Evolutionary conservation across 805 yeast species (phyloP).

Genomic region (Pichia pseudocactophila): DNA sequence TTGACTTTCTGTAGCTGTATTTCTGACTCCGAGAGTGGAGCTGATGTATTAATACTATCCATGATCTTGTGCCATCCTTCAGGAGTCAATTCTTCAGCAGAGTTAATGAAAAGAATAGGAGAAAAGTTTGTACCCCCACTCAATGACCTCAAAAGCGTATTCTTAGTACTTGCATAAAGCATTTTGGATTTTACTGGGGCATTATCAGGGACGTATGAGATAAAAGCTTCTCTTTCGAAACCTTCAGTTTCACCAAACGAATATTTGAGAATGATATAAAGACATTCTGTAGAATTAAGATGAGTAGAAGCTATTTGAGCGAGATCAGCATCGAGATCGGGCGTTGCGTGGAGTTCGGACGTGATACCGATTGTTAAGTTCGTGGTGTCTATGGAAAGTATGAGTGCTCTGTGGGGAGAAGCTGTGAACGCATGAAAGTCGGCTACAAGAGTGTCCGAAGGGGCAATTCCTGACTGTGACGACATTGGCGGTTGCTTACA

Average conservation of each 20-base stretch:
- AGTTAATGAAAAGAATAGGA: conserved; percentile 47
- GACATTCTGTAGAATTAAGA: conserved; percentile 26
- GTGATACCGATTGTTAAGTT: background rate
- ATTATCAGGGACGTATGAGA: conserved; percentile 79
- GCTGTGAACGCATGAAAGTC: conserved; percentile 1
- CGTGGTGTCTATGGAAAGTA: background rate
- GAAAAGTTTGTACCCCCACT: conserved; percentile 41
- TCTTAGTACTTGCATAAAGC: conserved; percentile 89
- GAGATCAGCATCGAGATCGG: conserved; percentile 4
- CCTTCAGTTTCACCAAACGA: conserved; percentile 14
- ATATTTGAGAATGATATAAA: conserved; percentile 28
- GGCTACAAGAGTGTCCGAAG: conserved; percentile 2
- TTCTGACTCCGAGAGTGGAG: conserved; percentile 55
- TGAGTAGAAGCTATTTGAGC: background rate
- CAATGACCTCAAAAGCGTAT: conserved; percentile 61
- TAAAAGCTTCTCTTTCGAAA: conserved; percentile 38
- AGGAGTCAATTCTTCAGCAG: conserved; percentile 43
- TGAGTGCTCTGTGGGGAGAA: background rate
- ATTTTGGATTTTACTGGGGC: conserved; percentile 79
- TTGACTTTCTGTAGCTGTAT: conserved; percentile 37
- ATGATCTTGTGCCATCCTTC: conserved; percentile 37
- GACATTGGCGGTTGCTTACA: conserved; percentile 12
- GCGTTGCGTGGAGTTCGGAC: background rate
- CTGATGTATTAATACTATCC: conserved; percentile 30
- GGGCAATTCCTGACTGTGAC: conserved; percentile 12